Percentiles rank a stretch among this genome's conserved stretches.
phyloP scores from a whole-genome alignment of 306 rosid genomes.

The Mucuna pruriens region DNA sequence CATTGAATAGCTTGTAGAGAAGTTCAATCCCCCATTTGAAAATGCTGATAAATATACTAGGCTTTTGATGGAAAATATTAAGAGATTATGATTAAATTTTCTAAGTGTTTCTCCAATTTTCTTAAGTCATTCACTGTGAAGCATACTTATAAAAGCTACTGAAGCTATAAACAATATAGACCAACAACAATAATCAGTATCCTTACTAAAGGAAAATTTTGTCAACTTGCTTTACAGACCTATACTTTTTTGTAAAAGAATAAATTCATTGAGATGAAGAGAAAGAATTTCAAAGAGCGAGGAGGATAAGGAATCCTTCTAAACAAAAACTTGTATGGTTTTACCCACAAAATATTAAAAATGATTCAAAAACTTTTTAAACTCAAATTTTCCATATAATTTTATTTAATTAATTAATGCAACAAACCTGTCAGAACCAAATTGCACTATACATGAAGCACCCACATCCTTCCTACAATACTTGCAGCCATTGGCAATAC shows the following conservation, averaged over 20 bases:
- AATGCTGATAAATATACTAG: constrained; percentile 2
- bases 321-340: constrained; percentile 3
- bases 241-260: background rate
- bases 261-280: background rate
- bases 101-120: background rate
- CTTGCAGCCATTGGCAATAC: constrained; percentile 94
- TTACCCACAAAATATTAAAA: background rate
- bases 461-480: constrained; percentile 73
- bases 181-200: background rate
- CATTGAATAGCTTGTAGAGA: background rate
- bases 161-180: background rate
- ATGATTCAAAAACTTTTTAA: constrained; percentile 14
- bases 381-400: constrained; percentile 12
- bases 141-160: background rate
- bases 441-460: constrained; percentile 89
- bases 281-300: background rate
- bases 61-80: background rate
- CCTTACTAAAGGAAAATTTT: background rate
- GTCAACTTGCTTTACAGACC: background rate
- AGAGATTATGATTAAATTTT: background rate
- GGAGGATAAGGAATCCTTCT: background rate
- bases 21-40: background rate
- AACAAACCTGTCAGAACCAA: constrained; percentile 70
- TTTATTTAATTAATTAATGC: constrained; percentile 33
- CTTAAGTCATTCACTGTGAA: background rate